Conservation (phyloP, 2,329 filamentous ascomycete species). For the Trichocomaceae sp. region DNA sequence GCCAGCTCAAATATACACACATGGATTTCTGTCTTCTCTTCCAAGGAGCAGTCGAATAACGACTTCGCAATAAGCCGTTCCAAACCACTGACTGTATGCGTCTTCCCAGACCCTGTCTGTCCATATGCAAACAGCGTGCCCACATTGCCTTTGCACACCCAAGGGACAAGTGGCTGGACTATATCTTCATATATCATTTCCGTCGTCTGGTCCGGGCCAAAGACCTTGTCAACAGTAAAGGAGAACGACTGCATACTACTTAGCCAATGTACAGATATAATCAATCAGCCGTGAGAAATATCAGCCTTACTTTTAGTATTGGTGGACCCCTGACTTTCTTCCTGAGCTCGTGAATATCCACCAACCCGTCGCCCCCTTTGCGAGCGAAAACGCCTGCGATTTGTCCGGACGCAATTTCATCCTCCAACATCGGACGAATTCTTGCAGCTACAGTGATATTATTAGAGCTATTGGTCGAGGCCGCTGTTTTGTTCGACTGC, state of each 20-base stretch:
- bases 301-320: not conserved
- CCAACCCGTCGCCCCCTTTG: not conserved
- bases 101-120: slow-evolving; percentile 93
- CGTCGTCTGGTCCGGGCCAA: slow-evolving; percentile 30
- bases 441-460: not conserved
- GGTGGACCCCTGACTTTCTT: not conserved
- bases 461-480: not conserved
- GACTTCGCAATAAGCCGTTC: slow-evolving; percentile 61
- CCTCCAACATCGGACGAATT: not conserved
- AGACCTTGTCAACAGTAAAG: slow-evolving; percentile 31
- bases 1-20: slow-evolving; percentile 93
- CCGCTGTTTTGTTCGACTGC: not conserved
- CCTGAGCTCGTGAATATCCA: not conserved
- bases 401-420: not conserved
- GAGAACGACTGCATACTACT: not conserved
- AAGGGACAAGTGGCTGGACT: slow-evolving; percentile 40
- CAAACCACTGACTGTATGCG: slow-evolving; percentile 90
- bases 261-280: not conserved
- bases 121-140: slow-evolving; percentile 91
- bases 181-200: slow-evolving; percentile 38
- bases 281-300: not conserved
- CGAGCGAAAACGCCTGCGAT: not conserved
- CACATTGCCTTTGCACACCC: slow-evolving; percentile 43
- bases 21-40: slow-evolving; percentile 56
- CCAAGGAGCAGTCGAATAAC: slow-evolving; percentile 15